Conservation (phyloP, 2,329 filamentous ascomycete genomes). For the Sarocladium kiliense region DNA sequence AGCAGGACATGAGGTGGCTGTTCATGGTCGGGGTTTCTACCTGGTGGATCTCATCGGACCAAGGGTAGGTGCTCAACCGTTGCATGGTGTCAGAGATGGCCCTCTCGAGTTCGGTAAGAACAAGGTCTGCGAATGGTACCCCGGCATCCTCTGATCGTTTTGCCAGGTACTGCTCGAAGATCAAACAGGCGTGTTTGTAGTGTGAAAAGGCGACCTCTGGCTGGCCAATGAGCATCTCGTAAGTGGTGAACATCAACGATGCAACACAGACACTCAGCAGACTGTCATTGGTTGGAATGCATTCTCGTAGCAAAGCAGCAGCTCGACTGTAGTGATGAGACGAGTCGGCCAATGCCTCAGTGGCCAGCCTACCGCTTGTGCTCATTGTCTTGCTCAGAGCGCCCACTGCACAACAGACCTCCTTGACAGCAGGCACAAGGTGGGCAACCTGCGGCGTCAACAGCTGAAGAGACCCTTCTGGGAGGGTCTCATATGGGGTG, state of each 20-base stretch:
- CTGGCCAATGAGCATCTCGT: not conserved
- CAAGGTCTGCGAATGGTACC: not conserved
- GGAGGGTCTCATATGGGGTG: not conserved
- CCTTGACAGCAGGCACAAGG: not conserved
- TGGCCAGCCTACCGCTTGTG: not conserved
- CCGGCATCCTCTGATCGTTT: slow-evolving; percentile 1
- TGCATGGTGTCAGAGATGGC: not conserved
- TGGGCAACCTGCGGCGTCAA: not conserved
- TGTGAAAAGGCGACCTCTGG: slow-evolving; percentile 2
- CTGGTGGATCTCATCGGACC: not conserved
- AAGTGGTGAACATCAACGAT: not conserved
- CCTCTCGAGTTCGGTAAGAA: not conserved
- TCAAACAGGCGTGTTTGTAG: not conserved
- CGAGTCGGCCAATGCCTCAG: not conserved
- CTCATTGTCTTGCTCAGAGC: not conserved
- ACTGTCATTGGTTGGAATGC: not conserved
- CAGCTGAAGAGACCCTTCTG: not conserved
- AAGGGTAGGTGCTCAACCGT: not conserved
- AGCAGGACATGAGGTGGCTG: not conserved
- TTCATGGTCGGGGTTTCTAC: not conserved
- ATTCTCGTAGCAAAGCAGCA: not conserved
- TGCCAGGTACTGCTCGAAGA: not conserved
- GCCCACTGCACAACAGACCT: not conserved
- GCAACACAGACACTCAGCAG: not conserved
- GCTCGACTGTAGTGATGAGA: not conserved